phyloP scores from a whole-genome alignment of 2,329 filamentous ascomycete genomes.

The Curvularia hawaiiensis region DNA sequence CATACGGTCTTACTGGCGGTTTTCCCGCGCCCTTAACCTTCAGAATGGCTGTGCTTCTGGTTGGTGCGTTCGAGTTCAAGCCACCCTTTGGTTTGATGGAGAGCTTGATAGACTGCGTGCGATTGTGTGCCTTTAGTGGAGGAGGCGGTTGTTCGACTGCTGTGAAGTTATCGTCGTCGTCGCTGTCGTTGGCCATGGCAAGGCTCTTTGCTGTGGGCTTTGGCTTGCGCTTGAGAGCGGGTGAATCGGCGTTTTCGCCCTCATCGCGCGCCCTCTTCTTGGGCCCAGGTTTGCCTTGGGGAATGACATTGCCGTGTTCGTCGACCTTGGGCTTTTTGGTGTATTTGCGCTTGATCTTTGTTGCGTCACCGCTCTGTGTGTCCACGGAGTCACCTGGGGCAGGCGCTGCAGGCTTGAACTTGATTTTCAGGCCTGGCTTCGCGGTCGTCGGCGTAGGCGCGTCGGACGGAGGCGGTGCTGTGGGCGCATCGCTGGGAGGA shows the following conservation, averaged over 20 bases:
- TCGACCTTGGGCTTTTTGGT: constrained; percentile 48
- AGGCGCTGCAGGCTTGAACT: constrained; percentile 34
- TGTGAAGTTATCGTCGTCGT: constrained; percentile 35
- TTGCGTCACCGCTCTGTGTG: constrained; percentile 40
- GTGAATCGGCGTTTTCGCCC: constrained; percentile 34
- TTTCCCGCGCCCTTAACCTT: constrained; percentile 45
- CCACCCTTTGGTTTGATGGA: constrained; percentile 41
- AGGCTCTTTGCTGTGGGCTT: constrained; percentile 44
- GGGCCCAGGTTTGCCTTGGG: constrained; percentile 31
- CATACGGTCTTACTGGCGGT: constrained; percentile 61
- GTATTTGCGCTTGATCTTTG: constrained; percentile 51
- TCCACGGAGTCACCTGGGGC: constrained; percentile 32
- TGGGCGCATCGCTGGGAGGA: constrained; percentile 28
- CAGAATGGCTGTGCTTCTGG: constrained; percentile 33
- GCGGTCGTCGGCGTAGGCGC: constrained; percentile 20
- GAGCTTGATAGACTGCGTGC: constrained; percentile 38
- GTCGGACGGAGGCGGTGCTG: constrained; percentile 19
- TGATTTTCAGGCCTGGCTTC: constrained; percentile 38
- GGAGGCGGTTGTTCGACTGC: constrained; percentile 15
- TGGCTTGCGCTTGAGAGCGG: constrained; percentile 41
- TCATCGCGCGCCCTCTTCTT: constrained; percentile 48
- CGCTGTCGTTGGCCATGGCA: constrained; percentile 30
- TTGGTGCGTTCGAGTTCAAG: constrained; percentile 16
- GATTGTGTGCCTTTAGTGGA: constrained; percentile 17
- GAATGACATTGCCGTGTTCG: constrained; percentile 33